Conservation (phyloP, 75 land plant genomes). For the Picea sitchensis region DNA sequence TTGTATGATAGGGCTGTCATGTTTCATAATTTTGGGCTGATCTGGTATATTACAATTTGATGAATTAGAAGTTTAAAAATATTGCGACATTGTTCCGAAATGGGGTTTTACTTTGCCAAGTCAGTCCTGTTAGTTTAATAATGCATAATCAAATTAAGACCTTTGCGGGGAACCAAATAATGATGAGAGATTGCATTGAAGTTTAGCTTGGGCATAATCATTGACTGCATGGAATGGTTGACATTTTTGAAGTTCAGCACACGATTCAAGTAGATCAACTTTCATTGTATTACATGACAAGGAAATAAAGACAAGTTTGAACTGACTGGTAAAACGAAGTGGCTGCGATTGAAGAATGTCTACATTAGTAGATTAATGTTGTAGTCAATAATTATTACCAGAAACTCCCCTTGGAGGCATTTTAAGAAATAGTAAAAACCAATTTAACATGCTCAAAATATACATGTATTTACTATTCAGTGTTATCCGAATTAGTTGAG, state of each 20-base stretch:
- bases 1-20: neutral
- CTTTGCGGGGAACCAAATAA: neutral
- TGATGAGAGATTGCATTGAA: neutral
- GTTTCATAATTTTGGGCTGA: neutral
- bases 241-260: neutral
- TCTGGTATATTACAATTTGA: neutral
- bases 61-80: neutral
- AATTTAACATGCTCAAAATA: neutral
- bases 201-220: neutral
- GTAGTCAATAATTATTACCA: neutral
- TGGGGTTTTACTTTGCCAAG: neutral
- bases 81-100: neutral
- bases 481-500: neutral
- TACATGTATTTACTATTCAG: neutral
- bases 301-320: neutral
- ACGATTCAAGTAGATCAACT: neutral
- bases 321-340: neutral
- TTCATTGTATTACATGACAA: neutral
- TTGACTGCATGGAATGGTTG: neutral
- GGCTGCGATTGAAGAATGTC: neutral
- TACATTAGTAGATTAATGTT: neutral
- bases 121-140: neutral
- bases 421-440: neutral
- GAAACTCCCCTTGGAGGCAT: neutral
- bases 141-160: neutral